Evolutionary conservation across 2,329 filamentous ascomycete species (phyloP).

Genomic region (Fusarium vanettenii): DNA sequence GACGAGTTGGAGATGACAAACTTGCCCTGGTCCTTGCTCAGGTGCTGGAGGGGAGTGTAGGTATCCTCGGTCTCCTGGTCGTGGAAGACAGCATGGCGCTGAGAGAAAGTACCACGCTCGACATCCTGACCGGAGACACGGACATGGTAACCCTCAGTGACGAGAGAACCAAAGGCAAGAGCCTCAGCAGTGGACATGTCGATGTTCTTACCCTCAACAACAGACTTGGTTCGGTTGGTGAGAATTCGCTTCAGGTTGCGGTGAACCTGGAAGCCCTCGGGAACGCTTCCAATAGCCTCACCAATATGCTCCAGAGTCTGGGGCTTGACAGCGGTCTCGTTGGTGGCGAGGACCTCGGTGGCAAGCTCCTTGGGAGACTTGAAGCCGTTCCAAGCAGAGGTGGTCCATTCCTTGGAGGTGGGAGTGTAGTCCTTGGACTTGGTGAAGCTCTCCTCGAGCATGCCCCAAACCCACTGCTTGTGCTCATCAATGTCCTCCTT

Average conservation of each 20-base stretch:
- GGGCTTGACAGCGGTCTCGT: conserved; percentile 82
- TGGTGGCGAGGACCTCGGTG: conserved; percentile 91
- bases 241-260: conserved; percentile 98
- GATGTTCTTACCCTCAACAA: conserved; percentile 91
- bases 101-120: conserved; percentile 98
- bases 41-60: conserved; percentile 90
- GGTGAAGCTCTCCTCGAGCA: conserved; percentile 97
- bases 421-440: conserved; percentile 98
- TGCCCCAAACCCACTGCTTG: conserved; percentile 99
- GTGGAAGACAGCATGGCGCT: conserved; percentile 96
- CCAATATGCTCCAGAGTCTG: conserved; percentile 85
- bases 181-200: conserved; percentile 98
- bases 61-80: conserved; percentile 95
- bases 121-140: conserved; percentile 99
- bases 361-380: conserved; percentile 98
- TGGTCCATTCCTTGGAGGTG: conserved; percentile 97
- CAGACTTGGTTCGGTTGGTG: conserved; percentile 87
- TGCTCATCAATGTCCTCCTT: conserved; percentile 99
- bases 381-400: conserved; percentile 99
- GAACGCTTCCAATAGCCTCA: conserved; percentile 79
- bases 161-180: conserved; percentile 91
- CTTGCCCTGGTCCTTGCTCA: conserved; percentile 91
- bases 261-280: conserved; percentile 90
- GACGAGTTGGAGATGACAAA: conserved; percentile 99
- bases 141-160: conserved; percentile 94